phyloP scores from a whole-genome alignment of 495 filamentous ascomycete genomes.

The Tuber indicum region DNA sequence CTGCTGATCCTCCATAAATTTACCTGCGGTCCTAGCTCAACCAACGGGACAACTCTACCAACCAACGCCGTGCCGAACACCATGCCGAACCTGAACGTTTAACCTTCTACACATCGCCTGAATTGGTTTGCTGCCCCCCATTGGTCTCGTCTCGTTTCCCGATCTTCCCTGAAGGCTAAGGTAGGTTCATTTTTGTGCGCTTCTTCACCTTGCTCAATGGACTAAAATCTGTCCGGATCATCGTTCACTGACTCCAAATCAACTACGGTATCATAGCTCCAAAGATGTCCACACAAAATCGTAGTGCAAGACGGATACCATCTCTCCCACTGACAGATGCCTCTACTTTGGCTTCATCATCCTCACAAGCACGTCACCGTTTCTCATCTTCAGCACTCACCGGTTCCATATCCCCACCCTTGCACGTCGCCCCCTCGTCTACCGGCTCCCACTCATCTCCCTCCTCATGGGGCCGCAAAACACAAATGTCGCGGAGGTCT shows the following conservation, averaged over 20 bases:
- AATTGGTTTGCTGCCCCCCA: background rate
- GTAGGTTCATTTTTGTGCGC: background rate
- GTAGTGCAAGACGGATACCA: conserved; percentile 21
- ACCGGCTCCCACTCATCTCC: conserved; percentile 26
- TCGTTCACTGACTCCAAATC: conserved; percentile 2
- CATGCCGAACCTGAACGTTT: background rate
- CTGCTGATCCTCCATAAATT: background rate
- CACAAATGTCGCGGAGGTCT: conserved; percentile 15
- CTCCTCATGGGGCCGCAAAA: conserved; percentile 15
- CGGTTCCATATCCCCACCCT: conserved; percentile 16
- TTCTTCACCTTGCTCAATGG: conserved; percentile 9
- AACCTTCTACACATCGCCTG: background rate
- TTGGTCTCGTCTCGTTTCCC: background rate
- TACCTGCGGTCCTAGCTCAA: background rate
- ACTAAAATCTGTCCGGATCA: conserved; percentile 2
- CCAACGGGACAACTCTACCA: background rate
- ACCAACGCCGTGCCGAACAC: background rate
- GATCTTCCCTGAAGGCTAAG: background rate
- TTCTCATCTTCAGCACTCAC: conserved; percentile 23
- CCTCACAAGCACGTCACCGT: conserved; percentile 23
- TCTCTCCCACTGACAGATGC: conserved; percentile 32
- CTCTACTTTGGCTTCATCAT: conserved; percentile 19
- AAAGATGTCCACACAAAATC: conserved; percentile 28
- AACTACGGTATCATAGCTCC: background rate
- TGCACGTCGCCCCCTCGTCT: conserved; percentile 10